Evolutionary conservation across 2,329 filamentous ascomycete genomes (phyloP), one percentile per base, ranked within the genome.

Genomic region (Cytospora paraplurivora): DNA sequence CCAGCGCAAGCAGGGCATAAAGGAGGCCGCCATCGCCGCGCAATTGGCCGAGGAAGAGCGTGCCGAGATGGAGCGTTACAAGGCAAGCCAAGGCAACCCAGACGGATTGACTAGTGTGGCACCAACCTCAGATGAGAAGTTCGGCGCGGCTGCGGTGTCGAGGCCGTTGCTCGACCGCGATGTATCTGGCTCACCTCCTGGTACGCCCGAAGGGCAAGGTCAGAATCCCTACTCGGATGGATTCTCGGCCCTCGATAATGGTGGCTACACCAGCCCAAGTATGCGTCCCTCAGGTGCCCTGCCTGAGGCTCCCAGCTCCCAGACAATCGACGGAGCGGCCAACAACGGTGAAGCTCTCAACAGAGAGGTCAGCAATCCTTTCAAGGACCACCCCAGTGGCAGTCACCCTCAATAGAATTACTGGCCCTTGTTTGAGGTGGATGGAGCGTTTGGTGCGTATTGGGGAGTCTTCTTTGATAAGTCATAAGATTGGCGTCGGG

Each of bases 1-100:
- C 50, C 83, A 87, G 72, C 80, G 85, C 44, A 78, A 80, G 50
- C 75, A 75, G 0, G 86, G 86, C 13, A 77, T 77, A 21, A 71
- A 69, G 27, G 85, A 88, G 71, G 83, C 84, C 44, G 76, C 76
- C 44, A 62, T 76, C 10, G 81, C 80, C 17, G 77, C 76, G 38
- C 74, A 79, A 62, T 75, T 76, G 59, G 75, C 77, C 35, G 76
- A 81, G 56, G 72, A 77, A 10, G 83, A 86, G 68, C 80, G 79
- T 47, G 66, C 79, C 3, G 84, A 86, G 70, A 72, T 85, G 47
- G 81, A 84, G 67, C 74, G 77, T 13, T 81, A 82, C 75, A 75
- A 77, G 62, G 78, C 76, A 66, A 75, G 74, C 59, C 82, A 82
- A 51, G 70, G 81, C 67, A 72, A 84, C 71, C 80, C 81, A 1